Evolutionary conservation across 768 basidiomycete species (phyloP).

Genomic region (Tubosaeta sp.): DNA sequence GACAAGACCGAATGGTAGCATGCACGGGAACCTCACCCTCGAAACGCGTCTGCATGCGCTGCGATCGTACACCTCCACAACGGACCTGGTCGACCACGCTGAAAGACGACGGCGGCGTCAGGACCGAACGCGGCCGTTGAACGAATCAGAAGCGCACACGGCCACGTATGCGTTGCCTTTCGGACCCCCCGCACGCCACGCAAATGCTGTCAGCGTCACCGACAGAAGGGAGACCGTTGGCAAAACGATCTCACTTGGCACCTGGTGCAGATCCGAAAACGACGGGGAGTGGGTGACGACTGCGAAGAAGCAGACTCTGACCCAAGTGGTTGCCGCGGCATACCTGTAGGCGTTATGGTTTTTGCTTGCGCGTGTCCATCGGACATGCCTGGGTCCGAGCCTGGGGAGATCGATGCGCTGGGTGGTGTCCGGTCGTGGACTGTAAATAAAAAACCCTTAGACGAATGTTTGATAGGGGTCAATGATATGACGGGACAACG

Average conservation of each 20-base stretch:
- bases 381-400: too few species aligned
- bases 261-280: slow-evolving; percentile 90
- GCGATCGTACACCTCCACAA: neutral
- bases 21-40: slow-evolving; percentile 91
- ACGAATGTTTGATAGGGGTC: too few species aligned
- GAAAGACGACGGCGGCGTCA: slow-evolving; percentile 7
- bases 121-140: neutral
- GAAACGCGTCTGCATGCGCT: slow-evolving; percentile 12
- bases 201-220: too few species aligned
- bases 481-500: too few species aligned
- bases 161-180: slow-evolving; percentile 96
- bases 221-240: slow-evolving; percentile 9
- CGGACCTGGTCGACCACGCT: slow-evolving; percentile 86
- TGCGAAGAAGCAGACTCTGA: too few species aligned
- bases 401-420: too few species aligned
- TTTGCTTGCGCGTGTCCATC: too few species aligned
- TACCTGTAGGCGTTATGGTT: slow-evolving; percentile 76
- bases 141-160: slow-evolving; percentile 87
- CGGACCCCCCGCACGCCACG: slow-evolving; percentile 54
- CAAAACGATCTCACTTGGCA: slow-evolving; percentile 69
- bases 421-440: too few species aligned
- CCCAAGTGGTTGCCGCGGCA: slow-evolving; percentile 31
- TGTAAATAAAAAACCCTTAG: too few species aligned
- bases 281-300: slow-evolving; percentile 93
- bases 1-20: slow-evolving; percentile 95